These are phyloP conservation scores for Penicillium decumbens DNA, from an alignment of 2,329 filamentous ascomycete genomes.

Conservation along the genomic window DNA sequence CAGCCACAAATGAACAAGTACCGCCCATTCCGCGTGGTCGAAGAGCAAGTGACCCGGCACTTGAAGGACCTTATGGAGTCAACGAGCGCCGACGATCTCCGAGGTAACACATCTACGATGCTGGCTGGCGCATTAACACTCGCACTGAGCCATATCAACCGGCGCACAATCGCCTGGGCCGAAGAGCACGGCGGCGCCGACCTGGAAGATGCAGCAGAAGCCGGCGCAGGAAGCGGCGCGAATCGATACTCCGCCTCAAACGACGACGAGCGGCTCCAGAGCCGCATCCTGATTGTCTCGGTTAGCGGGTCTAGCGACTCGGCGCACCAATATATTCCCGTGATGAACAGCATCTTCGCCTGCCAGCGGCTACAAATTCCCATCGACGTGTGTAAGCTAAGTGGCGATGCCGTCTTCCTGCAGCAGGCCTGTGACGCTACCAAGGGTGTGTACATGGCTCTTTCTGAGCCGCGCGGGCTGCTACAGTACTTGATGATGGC, in stretches of 20 bases:
- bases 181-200: conserved; percentile 50
- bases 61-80: conserved; percentile 66
- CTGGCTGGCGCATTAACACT: conserved; percentile 87
- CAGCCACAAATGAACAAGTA: conserved; percentile 72
- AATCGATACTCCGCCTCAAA: conserved; percentile 23
- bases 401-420: conserved; percentile 81
- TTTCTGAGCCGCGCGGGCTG: conserved; percentile 63
- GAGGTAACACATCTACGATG: conserved; percentile 67
- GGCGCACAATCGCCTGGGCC: conserved; percentile 63
- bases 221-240: conserved; percentile 27
- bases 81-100: conserved; percentile 61
- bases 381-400: conserved; percentile 85
- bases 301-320: conserved; percentile 86
- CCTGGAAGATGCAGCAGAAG: conserved; percentile 36
- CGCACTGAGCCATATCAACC: conserved; percentile 86
- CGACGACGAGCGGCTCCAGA: conserved; percentile 53
- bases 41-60: conserved; percentile 70
- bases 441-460: conserved; percentile 63
- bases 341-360: conserved; percentile 98
- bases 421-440: conserved; percentile 82
- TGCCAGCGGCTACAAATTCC: conserved; percentile 82
- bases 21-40: conserved; percentile 82
- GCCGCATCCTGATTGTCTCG: conserved; percentile 82
- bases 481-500: conserved; percentile 94
- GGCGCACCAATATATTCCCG: conserved; percentile 86